A percentile compares a stretch with the other conserved stretches of the same genome.
These are phyloP conservation scores for Basipetospora sp. DNA, from an alignment of 2,329 filamentous ascomycete species.

Conservation along the genomic window DNA sequence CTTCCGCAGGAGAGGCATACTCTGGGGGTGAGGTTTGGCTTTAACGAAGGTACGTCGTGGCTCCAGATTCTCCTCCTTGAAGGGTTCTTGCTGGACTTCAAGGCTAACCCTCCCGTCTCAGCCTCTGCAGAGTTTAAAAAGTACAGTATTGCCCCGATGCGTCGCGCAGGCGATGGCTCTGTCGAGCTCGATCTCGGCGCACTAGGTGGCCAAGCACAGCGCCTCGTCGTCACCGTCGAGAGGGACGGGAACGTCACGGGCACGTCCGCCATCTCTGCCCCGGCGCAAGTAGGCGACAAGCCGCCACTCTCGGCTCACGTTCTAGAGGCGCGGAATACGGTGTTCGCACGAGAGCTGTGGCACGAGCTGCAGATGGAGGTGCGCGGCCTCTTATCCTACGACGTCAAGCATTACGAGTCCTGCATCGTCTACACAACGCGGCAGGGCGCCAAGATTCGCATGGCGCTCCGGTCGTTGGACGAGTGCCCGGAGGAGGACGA, in stretches of 20 bases:
- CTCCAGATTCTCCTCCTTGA: too few species aligned
- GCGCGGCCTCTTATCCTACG: constrained; percentile 54
- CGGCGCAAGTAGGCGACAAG: constrained; percentile 39
- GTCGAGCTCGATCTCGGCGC: constrained; percentile 56
- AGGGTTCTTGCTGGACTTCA: too few species aligned
- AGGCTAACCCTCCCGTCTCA: too few species aligned
- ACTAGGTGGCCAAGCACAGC: constrained; percentile 36
- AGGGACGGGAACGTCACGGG: constrained; percentile 44
- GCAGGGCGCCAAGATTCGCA: constrained; percentile 36
- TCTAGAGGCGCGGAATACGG: constrained; percentile 59
- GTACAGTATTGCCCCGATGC: constrained; percentile 67
- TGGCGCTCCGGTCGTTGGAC: constrained; percentile 53
- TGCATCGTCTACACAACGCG: constrained; percentile 41
- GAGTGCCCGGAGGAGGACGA: constrained; percentile 22
- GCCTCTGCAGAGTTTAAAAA: constrained; percentile 45
- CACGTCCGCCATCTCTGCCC: constrained; percentile 27
- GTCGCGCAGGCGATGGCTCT: constrained; percentile 57
- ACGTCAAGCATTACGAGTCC: constrained; percentile 49
- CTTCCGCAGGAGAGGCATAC: constrained; percentile 58
- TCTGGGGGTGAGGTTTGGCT: constrained; percentile 78
- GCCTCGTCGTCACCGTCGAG: constrained; percentile 53
- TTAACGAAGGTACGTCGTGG: constrained; percentile 62
- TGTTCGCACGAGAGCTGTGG: constrained; percentile 77
- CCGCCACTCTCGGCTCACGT: constrained; percentile 53
- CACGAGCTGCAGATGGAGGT: constrained; percentile 77